phyloP scores from a whole-genome alignment of 1,139 yeast genomes.

The Pneumocystis oryctolagi region DNA sequence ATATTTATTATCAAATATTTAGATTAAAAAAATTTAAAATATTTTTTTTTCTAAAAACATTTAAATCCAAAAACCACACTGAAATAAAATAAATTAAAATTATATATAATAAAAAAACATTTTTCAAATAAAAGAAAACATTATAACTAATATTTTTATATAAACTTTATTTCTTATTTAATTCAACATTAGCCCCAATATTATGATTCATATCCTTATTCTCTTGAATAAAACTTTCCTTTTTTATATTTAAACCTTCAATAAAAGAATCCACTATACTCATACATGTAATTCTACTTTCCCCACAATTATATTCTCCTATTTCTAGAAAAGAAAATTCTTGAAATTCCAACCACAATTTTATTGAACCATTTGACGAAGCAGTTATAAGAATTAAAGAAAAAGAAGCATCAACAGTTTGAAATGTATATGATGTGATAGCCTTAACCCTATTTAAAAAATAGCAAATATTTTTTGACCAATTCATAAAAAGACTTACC shows the following conservation, averaged over 20 bases:
- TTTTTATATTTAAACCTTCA: background rate
- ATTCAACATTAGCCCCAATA: background rate
- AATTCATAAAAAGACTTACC: background rate
- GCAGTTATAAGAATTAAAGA: constrained; percentile 43
- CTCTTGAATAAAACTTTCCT: background rate
- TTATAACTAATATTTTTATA: background rate
- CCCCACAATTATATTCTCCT: background rate
- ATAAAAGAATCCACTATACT: background rate
- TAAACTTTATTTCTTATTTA: background rate
- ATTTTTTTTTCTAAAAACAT: background rate
- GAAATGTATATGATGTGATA: constrained; percentile 21
- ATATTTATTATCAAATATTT: too few species aligned
- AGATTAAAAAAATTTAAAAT: background rate
- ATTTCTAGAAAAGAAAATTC: background rate
- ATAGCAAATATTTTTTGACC: background rate
- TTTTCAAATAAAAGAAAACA: background rate
- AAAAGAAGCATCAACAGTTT: background rate
- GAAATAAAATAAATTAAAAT: background rate
- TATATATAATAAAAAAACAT: background rate
- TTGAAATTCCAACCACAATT: constrained; percentile 51
- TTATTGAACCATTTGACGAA: constrained; percentile 85
- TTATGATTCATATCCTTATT: background rate
- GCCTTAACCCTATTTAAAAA: background rate
- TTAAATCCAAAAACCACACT: background rate
- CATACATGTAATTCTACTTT: background rate